Percentiles rank a stretch among this genome's conserved stretches.
Evolutionary conservation across 441 rosid species (phyloP).

Genomic region (Viola pubescens): DNA sequence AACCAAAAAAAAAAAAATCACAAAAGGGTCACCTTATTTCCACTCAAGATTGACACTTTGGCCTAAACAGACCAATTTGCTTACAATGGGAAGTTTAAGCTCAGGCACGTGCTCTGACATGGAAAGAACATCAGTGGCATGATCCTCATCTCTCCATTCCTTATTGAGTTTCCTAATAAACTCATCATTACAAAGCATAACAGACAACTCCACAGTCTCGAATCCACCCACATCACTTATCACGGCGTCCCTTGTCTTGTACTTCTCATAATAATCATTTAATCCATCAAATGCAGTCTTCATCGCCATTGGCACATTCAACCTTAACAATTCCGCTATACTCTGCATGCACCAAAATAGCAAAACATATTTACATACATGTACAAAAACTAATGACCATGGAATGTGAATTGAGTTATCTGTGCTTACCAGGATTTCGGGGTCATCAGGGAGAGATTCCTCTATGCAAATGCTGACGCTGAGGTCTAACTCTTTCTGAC

Average conservation of each 20-base stretch:
- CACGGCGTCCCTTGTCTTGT: constrained; percentile 62
- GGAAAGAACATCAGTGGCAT: constrained; percentile 90
- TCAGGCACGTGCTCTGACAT: constrained; percentile 78
- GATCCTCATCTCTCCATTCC: constrained; percentile 95
- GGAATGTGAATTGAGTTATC: background rate
- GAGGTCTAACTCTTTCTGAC: constrained; percentile 56
- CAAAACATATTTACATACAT: background rate
- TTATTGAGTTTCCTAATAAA: constrained; percentile 72
- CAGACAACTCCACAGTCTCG: constrained; percentile 63
- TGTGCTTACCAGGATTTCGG: constrained; percentile 54
- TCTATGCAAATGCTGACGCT: constrained; percentile 72
- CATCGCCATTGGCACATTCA: constrained; percentile 80
- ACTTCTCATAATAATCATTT: constrained; percentile 33
- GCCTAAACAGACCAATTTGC: background rate
- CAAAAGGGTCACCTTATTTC: background rate
- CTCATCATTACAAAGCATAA: constrained; percentile 76
- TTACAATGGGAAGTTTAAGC: constrained; percentile 74
- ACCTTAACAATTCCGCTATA: constrained; percentile 76
- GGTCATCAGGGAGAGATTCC: constrained; percentile 72
- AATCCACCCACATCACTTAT: constrained; percentile 62
- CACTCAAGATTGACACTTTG: constrained; percentile 4
- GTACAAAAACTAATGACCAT: background rate
- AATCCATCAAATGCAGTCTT: constrained; percentile 63
- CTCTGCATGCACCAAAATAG: constrained; percentile 30
- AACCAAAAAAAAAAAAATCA: background rate